Evolutionary conservation across 371 early-diverging fungal species (phyloP), one percentile per base, ranked within the genome.

Genomic region (Amoeboaphelidium occidentale): DNA sequence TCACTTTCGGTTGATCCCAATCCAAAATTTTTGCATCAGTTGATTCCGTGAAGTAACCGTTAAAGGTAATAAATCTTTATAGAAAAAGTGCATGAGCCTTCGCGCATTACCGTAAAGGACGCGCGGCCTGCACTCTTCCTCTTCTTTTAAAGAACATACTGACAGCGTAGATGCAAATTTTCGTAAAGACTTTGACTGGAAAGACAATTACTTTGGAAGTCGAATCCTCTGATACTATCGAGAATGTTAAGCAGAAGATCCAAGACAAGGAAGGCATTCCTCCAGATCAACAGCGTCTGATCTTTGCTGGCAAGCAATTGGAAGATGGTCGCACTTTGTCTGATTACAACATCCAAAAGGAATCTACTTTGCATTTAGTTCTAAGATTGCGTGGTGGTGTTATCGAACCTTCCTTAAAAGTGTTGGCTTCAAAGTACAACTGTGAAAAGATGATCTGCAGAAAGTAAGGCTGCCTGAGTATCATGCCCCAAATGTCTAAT

Each of bases 381-480:
- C 81, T 96, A 60, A 87, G 97, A 73, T 81, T 97, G 54, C 85
- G 96, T 74, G 72, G 73, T 65, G 94, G 94, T 79, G 76, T 90
- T 68, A 92, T 90, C 64, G 91, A 92, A 72, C 93, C 93, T 53
- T 84, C 90, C 56, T 74, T 92, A 60, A 88, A 84, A 76, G 85
- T 81, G 56, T 76, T 96, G 58, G 97, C 97, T 60, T 82, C 84
- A 68, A 92, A 89, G 78, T 92, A 81, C 83, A 90, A 91, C 84
- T 92, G 93, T 79, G 97, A 96, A 50, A 96, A 93, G 85, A 85
- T 81, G 84, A 84, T 96, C 63, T 96, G 97, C 87, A 86, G 97
- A 67, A 96, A 93, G 59, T 70, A 43, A 27, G 56, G 57, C 17
- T 10, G 21, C 10, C 49, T 47, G 14, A 52, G 14, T 51, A n/a